Conservation (phyloP, 495 filamentous ascomycete species). For the Tuber umbilicatum region DNA sequence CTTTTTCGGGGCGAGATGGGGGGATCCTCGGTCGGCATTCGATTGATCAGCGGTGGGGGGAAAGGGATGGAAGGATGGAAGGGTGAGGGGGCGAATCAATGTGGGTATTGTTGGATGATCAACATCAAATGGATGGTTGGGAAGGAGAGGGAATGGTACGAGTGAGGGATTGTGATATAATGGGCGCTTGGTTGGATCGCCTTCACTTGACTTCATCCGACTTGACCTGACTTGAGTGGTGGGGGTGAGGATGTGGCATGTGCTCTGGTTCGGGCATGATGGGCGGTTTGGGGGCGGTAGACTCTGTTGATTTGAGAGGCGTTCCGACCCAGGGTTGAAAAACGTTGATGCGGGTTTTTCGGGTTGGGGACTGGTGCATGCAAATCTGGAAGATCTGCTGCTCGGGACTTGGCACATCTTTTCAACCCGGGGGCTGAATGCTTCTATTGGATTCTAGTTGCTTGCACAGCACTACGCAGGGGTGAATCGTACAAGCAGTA, state of each 20-base stretch:
- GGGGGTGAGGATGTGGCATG: neutral
- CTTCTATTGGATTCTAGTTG: neutral
- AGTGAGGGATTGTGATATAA: constrained; percentile 4
- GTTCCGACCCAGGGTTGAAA: neutral
- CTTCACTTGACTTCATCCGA: neutral
- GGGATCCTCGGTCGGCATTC: neutral
- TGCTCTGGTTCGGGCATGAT: neutral
- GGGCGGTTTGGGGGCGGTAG: neutral
- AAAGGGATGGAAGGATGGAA: neutral
- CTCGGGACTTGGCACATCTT: neutral
- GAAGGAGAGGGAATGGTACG: neutral
- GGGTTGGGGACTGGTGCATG: neutral
- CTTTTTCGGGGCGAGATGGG: constrained; percentile 10
- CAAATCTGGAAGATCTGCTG: neutral
- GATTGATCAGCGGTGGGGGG: neutral
- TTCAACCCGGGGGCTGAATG: neutral
- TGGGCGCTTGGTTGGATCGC: neutral
- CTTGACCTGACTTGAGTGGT: neutral
- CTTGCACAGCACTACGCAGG: neutral
- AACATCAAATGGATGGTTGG: neutral
- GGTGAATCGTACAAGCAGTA: neutral
- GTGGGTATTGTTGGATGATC: neutral
- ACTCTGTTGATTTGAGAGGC: neutral
- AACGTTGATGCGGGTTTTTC: neutral
- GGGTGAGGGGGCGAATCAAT: neutral